Percentiles rank a stretch among this genome's conserved stretches.
phyloP scores from a whole-genome alignment of 2,329 filamentous ascomycete genomes.

The Cladobotryum protrusum region DNA sequence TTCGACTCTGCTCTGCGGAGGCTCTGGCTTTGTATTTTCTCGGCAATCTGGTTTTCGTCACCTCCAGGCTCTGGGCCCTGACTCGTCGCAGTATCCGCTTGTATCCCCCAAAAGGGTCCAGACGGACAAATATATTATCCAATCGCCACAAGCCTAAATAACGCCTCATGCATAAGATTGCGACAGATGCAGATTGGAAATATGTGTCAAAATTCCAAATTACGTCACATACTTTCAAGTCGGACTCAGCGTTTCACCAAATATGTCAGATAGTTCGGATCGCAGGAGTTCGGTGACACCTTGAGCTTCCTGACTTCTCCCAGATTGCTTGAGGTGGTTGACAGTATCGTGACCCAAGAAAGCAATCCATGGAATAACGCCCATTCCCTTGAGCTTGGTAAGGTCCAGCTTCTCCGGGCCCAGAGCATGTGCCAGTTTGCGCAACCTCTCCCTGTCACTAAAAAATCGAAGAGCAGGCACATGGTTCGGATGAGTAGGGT shows the following conservation, averaged over 20 bases:
- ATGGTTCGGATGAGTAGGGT: slow-evolving; percentile 45
- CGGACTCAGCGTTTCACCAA: slow-evolving; percentile 18
- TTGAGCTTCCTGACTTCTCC: slow-evolving; percentile 36
- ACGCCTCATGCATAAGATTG: too few species aligned
- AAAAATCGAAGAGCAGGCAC: slow-evolving; percentile 43
- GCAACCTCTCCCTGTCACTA: slow-evolving; percentile 25
- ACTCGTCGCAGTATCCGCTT: too few species aligned
- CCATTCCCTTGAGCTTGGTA: slow-evolving; percentile 26
- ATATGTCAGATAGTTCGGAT: slow-evolving; percentile 27
- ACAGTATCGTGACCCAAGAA: slow-evolving; percentile 43
- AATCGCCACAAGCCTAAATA: too few species aligned
- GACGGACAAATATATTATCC: too few species aligned
- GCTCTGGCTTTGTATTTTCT: too few species aligned
- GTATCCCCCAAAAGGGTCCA: too few species aligned
- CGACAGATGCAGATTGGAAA: too few species aligned
- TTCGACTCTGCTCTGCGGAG: too few species aligned
- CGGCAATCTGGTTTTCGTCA: too few species aligned
- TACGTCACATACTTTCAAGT: slow-evolving; percentile 12
- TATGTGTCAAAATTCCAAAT: too few species aligned
- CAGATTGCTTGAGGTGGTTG: slow-evolving; percentile 36
- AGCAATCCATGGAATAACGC: slow-evolving; percentile 29
- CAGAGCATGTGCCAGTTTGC: slow-evolving; percentile 20
- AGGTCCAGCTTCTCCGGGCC: slow-evolving; percentile 21
- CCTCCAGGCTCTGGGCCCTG: too few species aligned
- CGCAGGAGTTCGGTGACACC: slow-evolving; percentile 33